Base-by-base conservation (phyloP, 305 asterid genomes). In the Striga hermonthica region DNA sequence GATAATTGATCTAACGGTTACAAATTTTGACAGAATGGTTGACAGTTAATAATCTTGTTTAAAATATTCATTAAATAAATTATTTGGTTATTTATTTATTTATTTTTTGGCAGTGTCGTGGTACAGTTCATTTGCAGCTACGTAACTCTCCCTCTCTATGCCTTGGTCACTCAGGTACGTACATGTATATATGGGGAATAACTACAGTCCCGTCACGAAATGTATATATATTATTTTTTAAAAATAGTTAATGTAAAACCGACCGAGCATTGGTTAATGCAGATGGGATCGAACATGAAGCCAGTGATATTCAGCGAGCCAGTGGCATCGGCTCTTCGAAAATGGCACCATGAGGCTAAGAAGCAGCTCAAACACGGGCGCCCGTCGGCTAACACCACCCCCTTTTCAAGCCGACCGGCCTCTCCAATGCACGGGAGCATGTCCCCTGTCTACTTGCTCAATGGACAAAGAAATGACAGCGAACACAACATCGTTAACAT, bases 201-300 rank as follows among this genome's bases (percentile, higher is more conserved):
- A n/a, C n/a, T n/a, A n/a, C 12, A 28, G 8, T 48, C 54, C 22
- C 15, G 14, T 11, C 35, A 38, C 57, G 6, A 4, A 43, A 43
- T n/a, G n/a, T n/a, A n/a, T n/a, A n/a, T n/a, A n/a, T n/a, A n/a
- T n/a, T n/a, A n/a, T n/a, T n/a, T n/a, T n/a, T n/a, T n/a, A n/a
- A n/a, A n/a, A n/a, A n/a, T n/a, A n/a, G n/a, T n/a, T n/a, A n/a
- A n/a, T n/a, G n/a, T n/a, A n/a, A n/a, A n/a, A n/a, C n/a, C n/a
- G n/a, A n/a, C 14, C 13, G 35, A 11, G 40, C 16, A 7, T 14
- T 47, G 7, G 12, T 39, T 9, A 36, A 22, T 22, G 37, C 73
- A 85, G 87, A 85, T 85, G 92, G 92, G 92, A 9, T 74, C 89
- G 9, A 83, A 71, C 16, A 72, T 85, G 92, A 85, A 78, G 68